Evolutionary conservation across 1,284 basidiomycete genomes (phyloP).

Genomic region (Ceratobasidium sp.): DNA sequence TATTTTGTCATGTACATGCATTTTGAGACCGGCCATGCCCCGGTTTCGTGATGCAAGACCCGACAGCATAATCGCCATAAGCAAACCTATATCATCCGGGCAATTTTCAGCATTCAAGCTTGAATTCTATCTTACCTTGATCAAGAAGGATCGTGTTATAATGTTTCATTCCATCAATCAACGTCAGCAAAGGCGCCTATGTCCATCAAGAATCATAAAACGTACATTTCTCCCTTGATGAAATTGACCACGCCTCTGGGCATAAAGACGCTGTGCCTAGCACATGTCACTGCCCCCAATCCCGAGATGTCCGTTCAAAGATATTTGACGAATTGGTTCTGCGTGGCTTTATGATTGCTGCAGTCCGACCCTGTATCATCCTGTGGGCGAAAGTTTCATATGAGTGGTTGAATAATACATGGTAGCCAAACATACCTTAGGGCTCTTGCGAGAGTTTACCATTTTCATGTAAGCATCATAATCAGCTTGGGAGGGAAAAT

Average conservation of each 20-base stretch:
- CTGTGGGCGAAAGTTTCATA: too few species aligned
- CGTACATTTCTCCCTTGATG: too few species aligned
- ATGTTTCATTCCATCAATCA: too few species aligned
- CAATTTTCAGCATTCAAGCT: too few species aligned
- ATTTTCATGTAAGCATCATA: neutral
- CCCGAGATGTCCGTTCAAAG: neutral
- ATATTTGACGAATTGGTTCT: neutral
- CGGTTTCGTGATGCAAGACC: neutral
- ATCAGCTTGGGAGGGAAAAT: neutral
- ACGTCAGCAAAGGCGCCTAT: too few species aligned
- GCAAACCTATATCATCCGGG: neutral
- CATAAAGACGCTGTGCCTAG: too few species aligned
- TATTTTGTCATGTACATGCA: constrained; percentile 1
- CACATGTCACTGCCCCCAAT: neutral
- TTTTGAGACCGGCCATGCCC: neutral
- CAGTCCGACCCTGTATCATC: neutral
- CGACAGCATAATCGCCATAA: constrained; percentile 11
- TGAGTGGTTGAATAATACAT: too few species aligned
- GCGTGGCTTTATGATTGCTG: constrained; percentile 8
- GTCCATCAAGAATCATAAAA: too few species aligned
- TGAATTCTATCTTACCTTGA: too few species aligned
- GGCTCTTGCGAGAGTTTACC: neutral
- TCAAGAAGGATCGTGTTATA: too few species aligned
- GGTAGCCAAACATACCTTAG: neutral
- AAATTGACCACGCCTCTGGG: too few species aligned